These are phyloP conservation scores for Eucommia ulmoides DNA, from an alignment of 257 asterid genomes.

Conservation along the genomic window DNA sequence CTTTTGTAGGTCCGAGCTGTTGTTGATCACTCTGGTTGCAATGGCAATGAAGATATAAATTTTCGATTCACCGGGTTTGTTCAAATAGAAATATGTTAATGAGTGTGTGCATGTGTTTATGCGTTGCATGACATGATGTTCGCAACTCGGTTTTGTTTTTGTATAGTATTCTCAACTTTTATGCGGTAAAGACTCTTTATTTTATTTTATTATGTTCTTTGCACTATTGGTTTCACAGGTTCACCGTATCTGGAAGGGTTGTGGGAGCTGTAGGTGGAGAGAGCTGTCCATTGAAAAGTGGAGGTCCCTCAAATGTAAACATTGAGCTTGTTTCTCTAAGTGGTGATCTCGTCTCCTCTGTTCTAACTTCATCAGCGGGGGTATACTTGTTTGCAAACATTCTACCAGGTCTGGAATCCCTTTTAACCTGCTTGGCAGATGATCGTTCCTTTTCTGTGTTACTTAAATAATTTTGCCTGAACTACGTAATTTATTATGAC, in stretches of 20 bases:
- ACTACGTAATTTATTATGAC: too few species aligned
- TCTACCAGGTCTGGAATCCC: constrained; percentile 50
- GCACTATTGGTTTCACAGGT: constrained; percentile 34
- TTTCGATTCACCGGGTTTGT: constrained; percentile 89
- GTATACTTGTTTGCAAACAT: constrained; percentile 57
- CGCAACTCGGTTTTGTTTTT: too few species aligned
- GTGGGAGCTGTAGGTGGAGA: constrained; percentile 81
- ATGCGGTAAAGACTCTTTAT: background rate
- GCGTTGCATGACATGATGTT: too few species aligned
- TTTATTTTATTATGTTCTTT: background rate
- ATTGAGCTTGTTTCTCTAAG: constrained; percentile 62
- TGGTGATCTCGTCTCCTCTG: constrained; percentile 65
- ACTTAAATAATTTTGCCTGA: too few species aligned
- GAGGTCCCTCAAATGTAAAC: constrained; percentile 77
- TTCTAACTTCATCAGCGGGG: constrained; percentile 63
- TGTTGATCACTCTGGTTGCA: constrained; percentile 83
- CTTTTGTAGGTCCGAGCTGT: constrained; percentile 60
- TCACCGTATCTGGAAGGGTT: constrained; percentile 65
- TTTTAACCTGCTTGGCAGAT: too few species aligned
- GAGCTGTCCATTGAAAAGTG: constrained; percentile 50
- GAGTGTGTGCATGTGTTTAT: too few species aligned
- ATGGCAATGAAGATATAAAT: constrained; percentile 83
- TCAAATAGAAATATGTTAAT: too few species aligned
- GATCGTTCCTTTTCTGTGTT: too few species aligned
- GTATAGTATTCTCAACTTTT: too few species aligned